These are phyloP conservation scores for Porphyrellus cyaneotinctus DNA, from an alignment of 768 basidiomycete genomes.

Conservation along the genomic window DNA sequence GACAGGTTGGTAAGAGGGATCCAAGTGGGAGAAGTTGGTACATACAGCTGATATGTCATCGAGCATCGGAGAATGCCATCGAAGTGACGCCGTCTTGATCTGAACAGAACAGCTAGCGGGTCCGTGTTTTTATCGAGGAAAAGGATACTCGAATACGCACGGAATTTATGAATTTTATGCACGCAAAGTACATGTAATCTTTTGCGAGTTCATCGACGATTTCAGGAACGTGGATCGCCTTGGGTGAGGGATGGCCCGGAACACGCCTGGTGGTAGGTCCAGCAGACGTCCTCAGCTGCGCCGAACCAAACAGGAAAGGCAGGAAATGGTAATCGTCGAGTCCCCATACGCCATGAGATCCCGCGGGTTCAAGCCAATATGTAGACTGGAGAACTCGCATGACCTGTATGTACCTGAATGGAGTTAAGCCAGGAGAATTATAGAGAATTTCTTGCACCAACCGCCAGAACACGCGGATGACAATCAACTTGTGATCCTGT, in stretches of 20 bases:
- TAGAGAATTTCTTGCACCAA: constrained; percentile 25
- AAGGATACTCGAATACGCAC: constrained; percentile 38
- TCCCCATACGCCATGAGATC: constrained; percentile 99
- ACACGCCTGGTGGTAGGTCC: constrained; percentile 9
- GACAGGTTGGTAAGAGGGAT: not conserved
- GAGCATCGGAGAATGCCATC: constrained; percentile 99
- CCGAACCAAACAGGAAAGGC: constrained; percentile 83
- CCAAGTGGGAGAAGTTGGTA: not conserved
- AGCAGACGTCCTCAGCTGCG: constrained; percentile 48
- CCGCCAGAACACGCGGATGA: constrained; percentile 88
- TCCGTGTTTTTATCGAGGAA: not conserved
- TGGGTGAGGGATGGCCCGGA: constrained; percentile 78
- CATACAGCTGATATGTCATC: constrained; percentile 89
- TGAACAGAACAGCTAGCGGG: constrained; percentile 25
- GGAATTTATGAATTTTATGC: constrained; percentile 94
- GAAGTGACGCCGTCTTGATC: constrained; percentile 93
- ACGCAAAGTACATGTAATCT: constrained; percentile 96
- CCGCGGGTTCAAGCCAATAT: constrained; percentile 97
- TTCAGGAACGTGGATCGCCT: constrained; percentile 88
- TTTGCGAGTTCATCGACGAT: constrained; percentile 88
- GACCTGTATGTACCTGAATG: constrained; percentile 60
- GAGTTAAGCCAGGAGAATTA: not conserved
- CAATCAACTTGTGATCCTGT: constrained; percentile 69
- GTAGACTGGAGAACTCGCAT: constrained; percentile 87
- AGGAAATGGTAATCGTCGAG: constrained; percentile 96